Evolutionary conservation across 2,329 filamentous ascomycete genomes (phyloP), one percentile per base, ranked within the genome.

Genomic region (Chlorencoelia australis): DNA sequence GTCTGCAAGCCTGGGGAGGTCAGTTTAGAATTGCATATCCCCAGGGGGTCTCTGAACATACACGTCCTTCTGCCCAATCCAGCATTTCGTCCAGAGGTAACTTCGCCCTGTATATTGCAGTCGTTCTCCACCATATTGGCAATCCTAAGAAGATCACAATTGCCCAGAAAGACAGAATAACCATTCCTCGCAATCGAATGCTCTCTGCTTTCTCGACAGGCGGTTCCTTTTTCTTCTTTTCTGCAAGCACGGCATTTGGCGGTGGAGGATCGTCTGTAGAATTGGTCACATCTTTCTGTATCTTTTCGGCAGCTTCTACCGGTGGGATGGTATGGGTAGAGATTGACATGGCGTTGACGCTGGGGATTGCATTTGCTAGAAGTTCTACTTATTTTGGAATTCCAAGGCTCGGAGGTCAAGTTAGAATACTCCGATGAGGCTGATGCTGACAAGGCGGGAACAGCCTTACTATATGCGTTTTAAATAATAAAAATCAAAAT

Each of bases 81-180:
- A 82, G 73, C 91, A 98, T 98, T 37, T 79, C 73, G 54, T 82
- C 72, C 48, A 95, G 60, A 4, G 91, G 91, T 49, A 98, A 65
- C 29, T 78, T 71, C 9, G 89, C 88, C 37, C 91, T 75, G 59
- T 94, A 88, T 37, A 96, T 94, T 0, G 83, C 82, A 4, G 91
- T 98, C 1, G 91, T 96, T 59, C 78, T 79, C 78, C 86, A 93
- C 91, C 91, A 98, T 72, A 94, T 80, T 39, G 91, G 91, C 47
- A 98, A 59, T 3, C 91, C 91, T 5, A 98, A 63, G 19, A 81
- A 71, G 5, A 94, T 57, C 5, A 94, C 84, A 24, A 96, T 76
- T 4, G 77, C 66, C 91, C 91, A 98, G 60, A 95, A 96, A 7
- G 89, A 89, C 43, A 83, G 59, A 44, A 98, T 78, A 33, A 96